Percentiles rank a stretch among this genome's conserved stretches.
These are phyloP conservation scores for Nakazawaea holstii DNA, from an alignment of 805 yeast genomes.

Conservation along the genomic window DNA sequence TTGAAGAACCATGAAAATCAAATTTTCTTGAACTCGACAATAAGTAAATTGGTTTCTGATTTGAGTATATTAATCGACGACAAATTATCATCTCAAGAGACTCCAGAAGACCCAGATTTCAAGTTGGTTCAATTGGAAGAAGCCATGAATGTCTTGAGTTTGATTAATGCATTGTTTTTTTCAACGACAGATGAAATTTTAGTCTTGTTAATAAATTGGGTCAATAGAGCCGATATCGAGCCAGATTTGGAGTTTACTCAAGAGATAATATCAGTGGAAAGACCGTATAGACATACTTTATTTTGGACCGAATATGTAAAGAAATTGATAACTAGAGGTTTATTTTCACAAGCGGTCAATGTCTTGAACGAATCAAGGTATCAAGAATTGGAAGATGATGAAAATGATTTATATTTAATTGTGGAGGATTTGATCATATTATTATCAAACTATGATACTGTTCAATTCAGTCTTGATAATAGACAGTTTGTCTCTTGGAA, in stretches of 20 bases:
- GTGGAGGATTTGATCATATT: conserved; percentile 36
- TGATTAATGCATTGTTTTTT: conserved; percentile 51
- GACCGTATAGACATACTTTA: conserved; percentile 41
- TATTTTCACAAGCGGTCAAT: conserved; percentile 47
- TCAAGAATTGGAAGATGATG: conserved; percentile 28
- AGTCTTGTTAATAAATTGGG: conserved; percentile 50
- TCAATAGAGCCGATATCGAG: conserved; percentile 62
- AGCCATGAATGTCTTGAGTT: conserved; percentile 46
- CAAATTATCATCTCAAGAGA: conserved; percentile 18
- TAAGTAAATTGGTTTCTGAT: conserved; percentile 19
- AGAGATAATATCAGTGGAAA: conserved; percentile 34
- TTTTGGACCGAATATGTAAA: conserved; percentile 62
- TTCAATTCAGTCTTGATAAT: conserved; percentile 28
- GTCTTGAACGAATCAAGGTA: conserved; percentile 40
- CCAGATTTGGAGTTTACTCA: conserved; percentile 51
- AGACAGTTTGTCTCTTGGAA: conserved; percentile 47
- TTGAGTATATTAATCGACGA: conserved; percentile 25
- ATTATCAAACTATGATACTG: conserved; percentile 32
- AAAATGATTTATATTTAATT: conserved; percentile 28
- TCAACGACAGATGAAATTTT: conserved; percentile 35
- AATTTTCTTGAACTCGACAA: conserved; percentile 25
- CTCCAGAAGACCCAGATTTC: conserved; percentile 9
- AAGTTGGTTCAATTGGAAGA: conserved; percentile 30
- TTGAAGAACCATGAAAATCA: conserved; percentile 27
- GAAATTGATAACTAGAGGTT: conserved; percentile 56